Conservation (phyloP, 805 yeast genomes). For the Pichia eremophila region DNA sequence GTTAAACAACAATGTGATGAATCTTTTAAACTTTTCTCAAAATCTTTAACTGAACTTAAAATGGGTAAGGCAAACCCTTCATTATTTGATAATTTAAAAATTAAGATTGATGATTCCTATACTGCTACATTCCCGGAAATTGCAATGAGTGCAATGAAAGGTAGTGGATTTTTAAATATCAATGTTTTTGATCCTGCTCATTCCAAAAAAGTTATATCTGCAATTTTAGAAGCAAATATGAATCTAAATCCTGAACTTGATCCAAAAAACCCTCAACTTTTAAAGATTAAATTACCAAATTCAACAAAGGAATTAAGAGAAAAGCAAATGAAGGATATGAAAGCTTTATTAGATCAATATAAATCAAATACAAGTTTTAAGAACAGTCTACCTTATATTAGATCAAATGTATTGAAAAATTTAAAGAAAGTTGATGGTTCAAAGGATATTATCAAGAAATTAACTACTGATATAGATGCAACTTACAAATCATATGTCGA, state of each 20-base stretch:
- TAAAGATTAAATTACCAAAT: slow-evolving; percentile 69
- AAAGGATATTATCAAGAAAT: slow-evolving; percentile 44
- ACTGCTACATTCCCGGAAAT: slow-evolving; percentile 43
- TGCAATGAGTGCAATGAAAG: slow-evolving; percentile 66
- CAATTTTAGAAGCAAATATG: slow-evolving; percentile 58
- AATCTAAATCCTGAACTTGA: slow-evolving; percentile 77
- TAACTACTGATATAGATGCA: slow-evolving; percentile 55
- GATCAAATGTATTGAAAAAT: slow-evolving; percentile 50
- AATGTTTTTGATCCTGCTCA: slow-evolving; percentile 82
- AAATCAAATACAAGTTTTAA: slow-evolving; percentile 39
- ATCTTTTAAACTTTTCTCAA: slow-evolving; percentile 43
- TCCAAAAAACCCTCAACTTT: slow-evolving; percentile 58
- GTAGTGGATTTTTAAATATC: slow-evolving; percentile 52
- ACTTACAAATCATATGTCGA: slow-evolving; percentile 56
- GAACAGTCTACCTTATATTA: slow-evolving; percentile 44
- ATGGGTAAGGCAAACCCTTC: slow-evolving; percentile 62
- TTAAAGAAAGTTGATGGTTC: slow-evolving; percentile 39
- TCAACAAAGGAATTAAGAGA: slow-evolving; percentile 56
- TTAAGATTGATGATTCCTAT: slow-evolving; percentile 40
- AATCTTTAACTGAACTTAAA: slow-evolving; percentile 51
- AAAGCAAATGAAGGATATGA: slow-evolving; percentile 49
- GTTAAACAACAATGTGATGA: slow-evolving; percentile 36
- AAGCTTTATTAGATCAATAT: slow-evolving; percentile 55
- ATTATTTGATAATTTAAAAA: slow-evolving; percentile 50
- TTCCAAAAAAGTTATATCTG: slow-evolving; percentile 57